Conservation (phyloP, 148 eudicot genomes). For the Spergularia marina region DNA sequence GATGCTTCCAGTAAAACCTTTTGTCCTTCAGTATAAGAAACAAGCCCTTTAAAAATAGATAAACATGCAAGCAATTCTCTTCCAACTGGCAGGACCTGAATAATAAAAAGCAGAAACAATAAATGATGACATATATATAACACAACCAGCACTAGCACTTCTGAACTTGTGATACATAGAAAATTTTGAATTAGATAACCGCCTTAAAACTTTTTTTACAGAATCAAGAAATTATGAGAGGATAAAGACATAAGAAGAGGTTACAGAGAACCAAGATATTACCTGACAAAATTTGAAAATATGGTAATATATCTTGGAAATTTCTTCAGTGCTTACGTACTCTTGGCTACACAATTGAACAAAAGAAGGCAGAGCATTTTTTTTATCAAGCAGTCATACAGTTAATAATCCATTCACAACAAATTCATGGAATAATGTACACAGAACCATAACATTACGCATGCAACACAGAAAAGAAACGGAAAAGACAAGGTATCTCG, state of each 20-base stretch:
- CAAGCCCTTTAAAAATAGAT: slow-evolving; percentile 56
- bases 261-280: slow-evolving; percentile 11
- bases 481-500: neutral
- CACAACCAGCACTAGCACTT: neutral
- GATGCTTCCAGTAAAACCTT: slow-evolving; percentile 53
- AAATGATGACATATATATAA: neutral
- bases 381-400: neutral
- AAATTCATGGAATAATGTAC: too few relatives aligned
- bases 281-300: slow-evolving; percentile 77
- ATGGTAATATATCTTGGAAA: slow-evolving; percentile 40
- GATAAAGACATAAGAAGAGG: neutral
- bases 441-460: neutral
- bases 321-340: slow-evolving; percentile 54
- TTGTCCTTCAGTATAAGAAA: slow-evolving; percentile 57
- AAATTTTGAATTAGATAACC: neutral
- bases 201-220: neutral
- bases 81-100: slow-evolving; percentile 79
- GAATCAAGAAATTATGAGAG: neutral
- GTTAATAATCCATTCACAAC: neutral
- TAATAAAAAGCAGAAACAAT: neutral
- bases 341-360: slow-evolving; percentile 33
- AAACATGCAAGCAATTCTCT: slow-evolving; percentile 75
- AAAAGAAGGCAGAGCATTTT: slow-evolving; percentile 8
- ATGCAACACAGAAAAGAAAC: neutral
- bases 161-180: neutral